Evolutionary conservation across 805 yeast species (phyloP), one percentile per base, ranked within the genome.

Genomic region (Metschnikowia anglica): DNA sequence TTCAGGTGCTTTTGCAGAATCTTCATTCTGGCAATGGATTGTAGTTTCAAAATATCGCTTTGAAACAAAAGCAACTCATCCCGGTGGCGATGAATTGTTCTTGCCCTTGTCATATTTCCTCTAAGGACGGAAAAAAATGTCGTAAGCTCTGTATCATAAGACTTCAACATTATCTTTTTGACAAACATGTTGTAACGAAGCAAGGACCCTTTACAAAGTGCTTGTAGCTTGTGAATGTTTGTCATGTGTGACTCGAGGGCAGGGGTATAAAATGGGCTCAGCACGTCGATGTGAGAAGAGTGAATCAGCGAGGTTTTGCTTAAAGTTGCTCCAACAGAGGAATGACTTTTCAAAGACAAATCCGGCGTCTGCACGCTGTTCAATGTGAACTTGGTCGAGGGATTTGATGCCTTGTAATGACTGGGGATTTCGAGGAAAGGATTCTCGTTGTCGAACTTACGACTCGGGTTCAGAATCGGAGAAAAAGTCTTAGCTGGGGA

Each of bases 131-230:
- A 64, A 52, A 79, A 80, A 16, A 84, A 62, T 8, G 56, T 59
- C 2, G 73, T 60, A 17, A 83, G 51, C 51, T 76, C 78, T 10
- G 73, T 75, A 5, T 72, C 72, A 52, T 77, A 79, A 1, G 85
- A 74, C 45, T 73, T 76, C 21, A 85, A 57, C 68, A 85, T 73
- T 46, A 82, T 81, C 44, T 72, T 73, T 51, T 77, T 76, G 26
- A 85, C 83, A 59, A 80, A 81, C 66, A 81, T 68, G 16, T 66
- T 65, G 57, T 82, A 85, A 39, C 96, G 73, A 42, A 77, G 66
- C 30, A 79, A 68, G 0, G 86, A 80, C 15, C 93, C 95, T 51
- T 88, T 70, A 13, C 86, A 74, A 18, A 81, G 63, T 0, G 93
- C 78, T 59, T 89, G 96, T 13, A 89, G 65, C 42, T 64, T 68